Conservation (phyloP, 768 basidiomycete species). For the Auriscalpium orientale region DNA sequence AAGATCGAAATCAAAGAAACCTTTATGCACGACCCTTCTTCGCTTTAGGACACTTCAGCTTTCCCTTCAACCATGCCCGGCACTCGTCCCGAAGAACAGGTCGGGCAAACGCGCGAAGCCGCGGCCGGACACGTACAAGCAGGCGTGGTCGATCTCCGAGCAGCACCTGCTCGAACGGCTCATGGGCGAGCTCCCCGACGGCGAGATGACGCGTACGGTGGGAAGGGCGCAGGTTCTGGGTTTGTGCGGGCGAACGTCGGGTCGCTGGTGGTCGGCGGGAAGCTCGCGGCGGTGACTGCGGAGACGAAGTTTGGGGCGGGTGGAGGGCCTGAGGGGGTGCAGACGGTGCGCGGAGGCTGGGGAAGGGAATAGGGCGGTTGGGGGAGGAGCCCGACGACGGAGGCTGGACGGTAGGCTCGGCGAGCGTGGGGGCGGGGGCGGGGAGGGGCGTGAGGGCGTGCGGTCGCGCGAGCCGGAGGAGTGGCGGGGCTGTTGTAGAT, state of each 20-base stretch:
- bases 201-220: constrained; percentile 73
- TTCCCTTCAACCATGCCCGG: no score
- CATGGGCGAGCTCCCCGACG: constrained; percentile 68
- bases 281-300: constrained; percentile 68
- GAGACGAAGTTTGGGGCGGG: constrained; percentile 55
- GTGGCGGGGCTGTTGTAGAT: constrained; percentile 29
- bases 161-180: constrained; percentile 71
- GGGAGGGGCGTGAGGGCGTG: background rate
- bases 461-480: background rate
- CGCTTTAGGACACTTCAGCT: no score
- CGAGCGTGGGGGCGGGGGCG: constrained; percentile 10
- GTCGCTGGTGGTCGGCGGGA: constrained; percentile 74
- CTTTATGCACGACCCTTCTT: no score
- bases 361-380: constrained; percentile 28
- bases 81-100: no score
- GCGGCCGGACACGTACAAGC: constrained; percentile 74
- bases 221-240: constrained; percentile 72
- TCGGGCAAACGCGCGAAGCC: constrained; percentile 24
- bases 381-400: constrained; percentile 18
- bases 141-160: constrained; percentile 68
- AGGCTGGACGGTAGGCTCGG: constrained; percentile 15
- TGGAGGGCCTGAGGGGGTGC: constrained; percentile 48
- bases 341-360: constrained; percentile 43
- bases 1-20: no score
- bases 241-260: constrained; percentile 84